Conservation (phyloP, 2,329 filamentous ascomycete genomes). For the Colletotrichum liriopes region DNA sequence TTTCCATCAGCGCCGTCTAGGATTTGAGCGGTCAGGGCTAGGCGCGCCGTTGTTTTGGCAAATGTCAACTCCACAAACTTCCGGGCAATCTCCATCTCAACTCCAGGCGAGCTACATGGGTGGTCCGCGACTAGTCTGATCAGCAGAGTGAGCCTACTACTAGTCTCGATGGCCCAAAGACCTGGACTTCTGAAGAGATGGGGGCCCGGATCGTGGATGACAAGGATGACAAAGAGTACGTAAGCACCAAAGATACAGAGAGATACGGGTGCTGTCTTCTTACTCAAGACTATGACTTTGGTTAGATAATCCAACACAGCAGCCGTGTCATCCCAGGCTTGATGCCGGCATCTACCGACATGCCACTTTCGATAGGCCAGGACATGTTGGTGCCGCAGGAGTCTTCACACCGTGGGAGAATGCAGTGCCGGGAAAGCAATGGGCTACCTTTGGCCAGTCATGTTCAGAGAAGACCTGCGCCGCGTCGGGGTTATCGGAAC, state of each 20-base stretch:
- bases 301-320: slow-evolving; percentile 18
- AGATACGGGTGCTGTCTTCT: background rate
- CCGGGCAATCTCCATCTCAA: slow-evolving; percentile 38
- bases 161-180: background rate
- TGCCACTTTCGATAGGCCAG: background rate
- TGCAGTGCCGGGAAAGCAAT: background rate
- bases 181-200: slow-evolving; percentile 3
- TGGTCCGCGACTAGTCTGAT: slow-evolving; percentile 8
- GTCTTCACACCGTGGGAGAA: background rate
- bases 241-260: background rate
- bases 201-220: slow-evolving; percentile 8
- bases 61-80: slow-evolving; percentile 14
- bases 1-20: background rate
- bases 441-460: background rate
- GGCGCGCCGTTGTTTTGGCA: background rate
- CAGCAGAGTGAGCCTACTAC: too few species aligned
- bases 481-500: slow-evolving; percentile 13
- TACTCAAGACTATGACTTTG: slow-evolving; percentile 7
- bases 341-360: background rate
- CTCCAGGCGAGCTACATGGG: slow-evolving; percentile 23
- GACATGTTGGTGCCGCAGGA: background rate
- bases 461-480: background rate
- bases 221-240: background rate
- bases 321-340: background rate
- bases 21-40: slow-evolving; percentile 1